A percentile compares a stretch with the other conserved stretches of the same genome.
These are phyloP conservation scores for Heritiera littoralis DNA, from an alignment of 345 rosid genomes.

Conservation along the genomic window DNA sequence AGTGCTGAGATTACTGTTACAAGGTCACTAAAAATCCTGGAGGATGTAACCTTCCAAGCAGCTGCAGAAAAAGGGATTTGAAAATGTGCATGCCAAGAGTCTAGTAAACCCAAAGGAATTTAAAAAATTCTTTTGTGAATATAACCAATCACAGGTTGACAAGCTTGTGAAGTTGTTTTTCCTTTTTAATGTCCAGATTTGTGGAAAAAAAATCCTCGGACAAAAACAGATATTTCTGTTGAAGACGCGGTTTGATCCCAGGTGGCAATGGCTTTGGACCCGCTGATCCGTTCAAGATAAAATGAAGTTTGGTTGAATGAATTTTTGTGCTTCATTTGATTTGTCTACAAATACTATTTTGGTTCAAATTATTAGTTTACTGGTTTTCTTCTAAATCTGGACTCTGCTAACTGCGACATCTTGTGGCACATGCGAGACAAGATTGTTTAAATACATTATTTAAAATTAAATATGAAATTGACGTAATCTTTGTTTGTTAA, in stretches of 20 bases:
- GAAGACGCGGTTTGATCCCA: conserved; percentile 31
- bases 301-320: neutral
- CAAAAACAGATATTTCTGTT: conserved; percentile 14
- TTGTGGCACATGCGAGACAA: too few species aligned
- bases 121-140: neutral
- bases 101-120: neutral
- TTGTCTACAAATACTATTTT: too few species aligned
- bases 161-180: neutral
- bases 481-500: too few species aligned
- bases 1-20: neutral
- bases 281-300: conserved; percentile 12
- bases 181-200: neutral
- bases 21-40: neutral
- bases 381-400: too few species aligned
- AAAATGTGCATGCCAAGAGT: neutral
- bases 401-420: too few species aligned
- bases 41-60: conserved; percentile 48
- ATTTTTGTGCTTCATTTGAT: too few species aligned
- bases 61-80: conserved; percentile 27
- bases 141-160: conserved; percentile 15
- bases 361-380: too few species aligned
- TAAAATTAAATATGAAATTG: too few species aligned
- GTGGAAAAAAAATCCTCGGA: neutral
- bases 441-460: too few species aligned
- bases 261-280: conserved; percentile 14